Percentiles rank a stretch among this genome's conserved stretches.
These are phyloP conservation scores for Irpex rosettiformis DNA, from an alignment of 1,284 basidiomycete species.

Conservation along the genomic window DNA sequence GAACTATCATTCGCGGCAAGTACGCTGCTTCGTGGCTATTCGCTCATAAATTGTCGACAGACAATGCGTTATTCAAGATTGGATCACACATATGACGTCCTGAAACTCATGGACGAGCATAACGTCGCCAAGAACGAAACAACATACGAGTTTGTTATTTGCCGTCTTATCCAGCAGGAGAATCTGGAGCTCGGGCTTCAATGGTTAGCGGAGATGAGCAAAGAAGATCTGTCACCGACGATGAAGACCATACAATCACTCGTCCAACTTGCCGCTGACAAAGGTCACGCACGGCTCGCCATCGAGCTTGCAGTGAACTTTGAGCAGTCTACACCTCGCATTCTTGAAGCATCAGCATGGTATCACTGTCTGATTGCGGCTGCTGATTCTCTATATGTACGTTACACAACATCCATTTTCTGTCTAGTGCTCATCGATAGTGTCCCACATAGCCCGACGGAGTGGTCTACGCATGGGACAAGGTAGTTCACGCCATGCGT, in stretches of 20 bases:
- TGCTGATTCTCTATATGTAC: conserved; percentile 58
- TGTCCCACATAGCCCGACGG: conserved; percentile 54
- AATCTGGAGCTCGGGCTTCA: conserved; percentile 66
- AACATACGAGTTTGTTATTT: conserved; percentile 54
- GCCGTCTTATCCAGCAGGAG: conserved; percentile 38
- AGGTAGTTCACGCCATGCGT: conserved; percentile 47
- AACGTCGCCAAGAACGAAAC: conserved; percentile 44
- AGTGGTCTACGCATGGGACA: conserved; percentile 60
- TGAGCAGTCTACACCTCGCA: conserved; percentile 50
- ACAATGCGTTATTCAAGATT: conserved; percentile 22
- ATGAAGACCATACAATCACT: conserved; percentile 45
- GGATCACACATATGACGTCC: conserved; percentile 25
- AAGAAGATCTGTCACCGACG: conserved; percentile 43
- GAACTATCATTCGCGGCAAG: conserved; percentile 1
- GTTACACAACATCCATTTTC: conserved; percentile 28
- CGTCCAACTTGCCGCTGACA: conserved; percentile 44
- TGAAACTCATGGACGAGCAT: conserved; percentile 46
- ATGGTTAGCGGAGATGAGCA: conserved; percentile 49
- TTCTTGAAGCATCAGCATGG: conserved; percentile 54
- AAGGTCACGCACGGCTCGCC: conserved; percentile 59
- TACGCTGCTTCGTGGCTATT: not conserved
- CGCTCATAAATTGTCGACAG: conserved; percentile 13
- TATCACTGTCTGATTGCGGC: conserved; percentile 54
- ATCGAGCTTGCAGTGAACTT: conserved; percentile 61
- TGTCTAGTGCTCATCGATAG: not conserved